A percentile compares a stretch with the other conserved stretches of the same genome.
These are phyloP conservation scores for Leccinum subrobustum DNA, from an alignment of 1,284 basidiomycete species.

Conservation along the genomic window DNA sequence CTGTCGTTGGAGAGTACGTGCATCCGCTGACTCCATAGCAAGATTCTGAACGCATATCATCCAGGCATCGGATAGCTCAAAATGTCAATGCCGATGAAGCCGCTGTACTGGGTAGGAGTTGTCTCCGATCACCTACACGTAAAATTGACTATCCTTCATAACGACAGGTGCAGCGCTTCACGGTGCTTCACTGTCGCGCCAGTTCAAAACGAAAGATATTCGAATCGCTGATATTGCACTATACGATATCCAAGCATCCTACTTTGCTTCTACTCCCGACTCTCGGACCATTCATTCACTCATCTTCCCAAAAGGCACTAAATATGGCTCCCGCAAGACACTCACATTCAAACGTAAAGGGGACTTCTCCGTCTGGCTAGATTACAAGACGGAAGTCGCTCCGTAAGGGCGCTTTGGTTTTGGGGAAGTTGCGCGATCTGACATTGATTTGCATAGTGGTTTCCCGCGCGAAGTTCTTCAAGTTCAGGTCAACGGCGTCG, in stretches of 20 bases:
- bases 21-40: neutral
- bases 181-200: slow-evolving; percentile 85
- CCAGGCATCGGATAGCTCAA: slow-evolving; percentile 77
- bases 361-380: slow-evolving; percentile 73
- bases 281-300: slow-evolving; percentile 69
- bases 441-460: slow-evolving; percentile 40
- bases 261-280: slow-evolving; percentile 60
- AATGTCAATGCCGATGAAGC: slow-evolving; percentile 99
- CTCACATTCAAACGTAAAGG: slow-evolving; percentile 76
- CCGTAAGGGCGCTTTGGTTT: slow-evolving; percentile 45
- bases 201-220: slow-evolving; percentile 96
- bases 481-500: slow-evolving; percentile 64
- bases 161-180: slow-evolving; percentile 82
- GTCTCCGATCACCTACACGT: neutral
- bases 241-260: slow-evolving; percentile 77
- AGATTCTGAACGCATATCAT: slow-evolving; percentile 13
- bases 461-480: slow-evolving; percentile 70
- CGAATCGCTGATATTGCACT: slow-evolving; percentile 74
- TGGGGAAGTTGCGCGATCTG: neutral
- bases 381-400: slow-evolving; percentile 61
- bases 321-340: slow-evolving; percentile 78
- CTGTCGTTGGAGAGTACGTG: slow-evolving; percentile 72
- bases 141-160: slow-evolving; percentile 9
- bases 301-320: slow-evolving; percentile 76
- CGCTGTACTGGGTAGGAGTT: slow-evolving; percentile 72